Base-by-base conservation (phyloP, 2,329 filamentous ascomycete species). In the Diaporthe sp. region DNA sequence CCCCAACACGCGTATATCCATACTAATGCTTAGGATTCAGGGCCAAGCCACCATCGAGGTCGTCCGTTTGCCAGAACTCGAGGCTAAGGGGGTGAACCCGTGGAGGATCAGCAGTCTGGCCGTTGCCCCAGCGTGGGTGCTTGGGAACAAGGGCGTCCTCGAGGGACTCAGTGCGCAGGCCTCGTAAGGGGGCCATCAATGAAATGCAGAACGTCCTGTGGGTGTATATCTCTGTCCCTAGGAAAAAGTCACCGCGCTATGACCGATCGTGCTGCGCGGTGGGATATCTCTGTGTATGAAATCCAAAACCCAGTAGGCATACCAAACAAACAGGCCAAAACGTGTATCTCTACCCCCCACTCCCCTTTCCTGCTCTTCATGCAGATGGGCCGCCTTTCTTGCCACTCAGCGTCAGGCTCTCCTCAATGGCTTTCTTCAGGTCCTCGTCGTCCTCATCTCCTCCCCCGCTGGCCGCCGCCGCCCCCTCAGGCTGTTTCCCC, bases 371-470 rank as follows among this genome's bases (percentile, higher is more conserved):
- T 31, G 25, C 5, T 5, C 1, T 49, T 72, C 2, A 49, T 7
- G 62, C 71, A 55, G 76, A 76, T 39, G 79, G 82, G 7, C 80
- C 80, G 0, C 77, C 78, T 39, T 73, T 73, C 55, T 79, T 80
- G 22, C 79, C 80, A 76, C 83, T 84, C 76, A 85, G 74, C 77
- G 83, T 87, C 83, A 92, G 79, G 76, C 90, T 92, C 83, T 89
- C 86, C 79, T 90, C 87, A 81, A 92, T 84, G 2, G 89, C 90
- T 78, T 81, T 83, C 78, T 83, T 87, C 75, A 92, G 78, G n/a
- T 91, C 90, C 79, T 91, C 90, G 62, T 92, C 88, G 55, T 88
- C 85, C 28, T 86, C 85, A 68, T 83, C 75, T 31, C 79, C 77
- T 75, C 79, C 79, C 10, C 10, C 42, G 42, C 25, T 8, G 25